Base-by-base conservation (phyloP, 2,329 filamentous ascomycete genomes). In the Cladosporium cucumerinum region DNA sequence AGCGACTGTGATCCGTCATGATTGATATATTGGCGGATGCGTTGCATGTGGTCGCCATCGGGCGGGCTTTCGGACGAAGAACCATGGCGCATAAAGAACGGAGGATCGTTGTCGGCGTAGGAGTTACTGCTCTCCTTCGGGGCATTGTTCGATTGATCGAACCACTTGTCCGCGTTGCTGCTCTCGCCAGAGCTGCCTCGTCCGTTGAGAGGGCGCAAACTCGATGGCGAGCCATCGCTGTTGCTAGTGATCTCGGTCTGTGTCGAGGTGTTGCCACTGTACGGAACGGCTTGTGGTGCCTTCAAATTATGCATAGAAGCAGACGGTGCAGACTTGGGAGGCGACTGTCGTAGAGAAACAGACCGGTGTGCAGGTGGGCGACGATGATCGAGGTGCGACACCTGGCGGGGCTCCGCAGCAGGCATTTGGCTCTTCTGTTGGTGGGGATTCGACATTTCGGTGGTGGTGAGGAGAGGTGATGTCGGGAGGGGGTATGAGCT, bases 141-240 rank as follows among this genome's bases (percentile, higher is more conserved):
- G 34, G 81, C 77, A 71, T 82, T 81, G 75, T 84, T 84, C 43
- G 78, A 81, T 49, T 76, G 78, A 55, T 84, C 80, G 60, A 84
- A 84, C 82, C 82, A 84, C 55, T 78, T 78, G 23, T 82, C 81
- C 2, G 80, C 81, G 67, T 82, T 82, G 69, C 81, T 83, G 72
- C 81, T 83, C 71, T 83, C 81, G 18, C 80, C 80, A 0, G 81
- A 83, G 66, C 79, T 82, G 63, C 76, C 69, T 68, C 78, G 78
- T 39, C 72, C 76, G 3, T 68, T 70, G 67, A 66, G 70, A 8
- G 78, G 75, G 25, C 76, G 78, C 36, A 76, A 67, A 63, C 76
- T 80, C 23, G 78, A 81, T 0, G 78, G 78, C 10, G 79, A 78
- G 34, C 49, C 49, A 61, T 69, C 68, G 64, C 66, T 68, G 55